These are phyloP conservation scores for Penicillium thymicola DNA, from an alignment of 2,329 filamentous ascomycete genomes.

Conservation along the genomic window DNA sequence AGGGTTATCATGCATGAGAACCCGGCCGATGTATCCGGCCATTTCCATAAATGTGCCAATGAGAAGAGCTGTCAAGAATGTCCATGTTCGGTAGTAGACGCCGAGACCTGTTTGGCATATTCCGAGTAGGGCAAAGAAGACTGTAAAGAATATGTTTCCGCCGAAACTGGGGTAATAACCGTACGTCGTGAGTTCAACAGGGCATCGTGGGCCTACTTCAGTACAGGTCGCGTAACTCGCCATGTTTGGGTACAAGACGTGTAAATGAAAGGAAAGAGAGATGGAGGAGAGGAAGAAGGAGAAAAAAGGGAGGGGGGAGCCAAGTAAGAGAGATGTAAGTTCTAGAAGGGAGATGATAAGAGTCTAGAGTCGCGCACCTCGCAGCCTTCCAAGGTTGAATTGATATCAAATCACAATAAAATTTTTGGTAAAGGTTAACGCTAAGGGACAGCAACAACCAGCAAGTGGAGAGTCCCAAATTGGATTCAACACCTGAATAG, in stretches of 20 bases:
- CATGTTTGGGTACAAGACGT: conserved; percentile 5
- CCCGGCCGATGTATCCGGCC: conserved; percentile 55
- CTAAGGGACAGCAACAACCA: background rate
- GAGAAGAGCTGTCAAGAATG: conserved; percentile 51
- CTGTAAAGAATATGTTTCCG: conserved; percentile 53
- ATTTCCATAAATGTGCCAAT: conserved; percentile 51
- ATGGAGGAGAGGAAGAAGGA: background rate
- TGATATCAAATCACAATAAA: background rate
- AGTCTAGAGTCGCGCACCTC: background rate
- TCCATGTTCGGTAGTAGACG: conserved; percentile 54
- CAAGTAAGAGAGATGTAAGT: background rate
- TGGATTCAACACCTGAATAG: background rate
- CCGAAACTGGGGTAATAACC: conserved; percentile 53
- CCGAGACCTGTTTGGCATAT: conserved; percentile 50
- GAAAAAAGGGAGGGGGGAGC: background rate
- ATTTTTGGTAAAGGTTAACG: background rate
- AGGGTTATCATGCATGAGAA: conserved; percentile 53
- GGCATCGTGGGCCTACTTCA: conserved; percentile 40
- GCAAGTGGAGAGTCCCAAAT: background rate
- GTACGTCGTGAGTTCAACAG: conserved; percentile 49
- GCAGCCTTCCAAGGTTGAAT: too few relatives aligned
- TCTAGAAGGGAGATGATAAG: background rate
- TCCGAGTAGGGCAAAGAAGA: conserved; percentile 50
- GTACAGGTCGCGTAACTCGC: conserved; percentile 30
- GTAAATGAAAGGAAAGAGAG: background rate